Evolutionary conservation across 2,329 filamentous ascomycete genomes (phyloP), one percentile per base, ranked within the genome.

Genomic region (Xylaria sp.): DNA sequence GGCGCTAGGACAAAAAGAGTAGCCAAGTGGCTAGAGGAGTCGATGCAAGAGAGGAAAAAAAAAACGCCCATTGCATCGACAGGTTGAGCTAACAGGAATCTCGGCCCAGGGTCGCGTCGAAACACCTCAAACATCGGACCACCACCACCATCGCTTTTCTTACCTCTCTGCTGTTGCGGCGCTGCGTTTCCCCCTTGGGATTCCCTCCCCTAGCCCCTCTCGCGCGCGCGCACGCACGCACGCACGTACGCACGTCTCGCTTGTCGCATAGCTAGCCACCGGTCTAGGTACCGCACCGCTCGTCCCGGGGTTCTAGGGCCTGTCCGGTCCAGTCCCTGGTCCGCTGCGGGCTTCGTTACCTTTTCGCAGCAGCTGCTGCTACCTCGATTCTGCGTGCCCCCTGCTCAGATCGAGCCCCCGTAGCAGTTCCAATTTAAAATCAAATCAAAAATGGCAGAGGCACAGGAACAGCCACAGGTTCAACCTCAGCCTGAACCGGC

Each of bases 351-450:
- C 74, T 74, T 78, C 74, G 77, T 77, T 77, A 75, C 76, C 75
- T 74, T 74, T 75, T 75, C 75, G 74, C 75, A 73, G 75, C 67
- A 66, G 70, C 65, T 68, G 62, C 62, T 69, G 66, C 71, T 66
- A 68, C 71, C 60, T 71, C 68, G 68, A 76, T 74, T 75, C 71
- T 75, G 72, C 73, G 36, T 72, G 71, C 77, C 77, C 77, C 77
- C 77, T 79, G 77, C 73, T 77, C 74, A 75, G 76, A 77, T 78
- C 76, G 75, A 72, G 75, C 52, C 75, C 75, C 70, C 74, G 76
- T 76, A 76, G 77, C 75, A 75, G 75, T 73, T 75, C 75, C 76
- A 78, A 79, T 78, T 78, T 78, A 78, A 79, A 79, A 75, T 75
- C 76, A 78, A 79, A 79, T 78, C 76, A 78, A 72, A 72, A 77